Conservation (phyloP, 306 rosid species). For the Quercus parvula region DNA sequence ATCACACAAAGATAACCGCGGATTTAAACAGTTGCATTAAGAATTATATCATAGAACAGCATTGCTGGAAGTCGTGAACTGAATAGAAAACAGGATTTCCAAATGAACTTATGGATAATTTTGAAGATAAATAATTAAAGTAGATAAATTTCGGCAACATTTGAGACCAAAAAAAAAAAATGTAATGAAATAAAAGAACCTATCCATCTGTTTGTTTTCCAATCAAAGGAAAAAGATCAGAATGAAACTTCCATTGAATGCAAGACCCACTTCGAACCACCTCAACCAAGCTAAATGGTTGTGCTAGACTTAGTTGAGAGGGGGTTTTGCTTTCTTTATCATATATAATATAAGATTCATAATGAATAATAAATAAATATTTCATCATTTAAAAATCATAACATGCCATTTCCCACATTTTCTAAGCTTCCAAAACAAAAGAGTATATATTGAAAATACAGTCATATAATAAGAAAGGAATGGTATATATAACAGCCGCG, state of each 20-base stretch:
- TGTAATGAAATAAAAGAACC: too few species aligned
- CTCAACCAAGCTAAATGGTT: not conserved
- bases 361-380: not conserved
- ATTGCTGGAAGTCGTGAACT: too few species aligned
- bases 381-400: not conserved
- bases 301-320: not conserved
- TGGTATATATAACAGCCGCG: too few species aligned
- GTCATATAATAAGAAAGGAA: too few species aligned
- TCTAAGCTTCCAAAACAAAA: not conserved
- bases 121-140: not conserved
- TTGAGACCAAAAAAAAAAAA: too few species aligned
- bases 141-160: not conserved
- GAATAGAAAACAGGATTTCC: too few species aligned
- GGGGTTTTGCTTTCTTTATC: not conserved
- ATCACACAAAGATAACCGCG: too few species aligned
- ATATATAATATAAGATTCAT: not conserved
- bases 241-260: not conserved
- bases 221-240: too few species aligned
- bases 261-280: not conserved
- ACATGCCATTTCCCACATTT: not conserved
- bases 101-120: not conserved
- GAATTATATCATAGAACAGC: too few species aligned
- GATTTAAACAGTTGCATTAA: too few species aligned
- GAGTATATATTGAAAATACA: not conserved
- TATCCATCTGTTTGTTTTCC: too few species aligned